Conservation (phyloP, 495 filamentous ascomycete genomes). For the Penicillium macrosclerotiorum region DNA sequence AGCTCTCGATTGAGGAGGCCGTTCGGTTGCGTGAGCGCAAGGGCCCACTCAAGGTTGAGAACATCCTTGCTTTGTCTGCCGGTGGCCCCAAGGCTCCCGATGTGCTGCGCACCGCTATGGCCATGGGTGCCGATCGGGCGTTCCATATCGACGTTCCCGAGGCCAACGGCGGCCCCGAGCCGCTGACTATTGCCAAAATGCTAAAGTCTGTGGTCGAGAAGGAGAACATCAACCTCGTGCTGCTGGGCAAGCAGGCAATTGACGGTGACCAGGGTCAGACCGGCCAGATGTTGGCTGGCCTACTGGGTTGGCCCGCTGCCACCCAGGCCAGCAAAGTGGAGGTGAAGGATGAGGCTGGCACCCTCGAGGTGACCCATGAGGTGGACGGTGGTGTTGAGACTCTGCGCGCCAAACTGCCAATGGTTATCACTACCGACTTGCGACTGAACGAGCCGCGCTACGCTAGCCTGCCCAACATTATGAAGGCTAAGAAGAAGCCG, state of each 20-base stretch:
- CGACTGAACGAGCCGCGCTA: slow-evolving; percentile 93
- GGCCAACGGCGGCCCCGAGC: slow-evolving; percentile 65
- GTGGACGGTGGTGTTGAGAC: slow-evolving; percentile 96
- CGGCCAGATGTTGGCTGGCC: slow-evolving; percentile 93
- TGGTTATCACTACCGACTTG: slow-evolving; percentile 94
- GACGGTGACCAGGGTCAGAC: slow-evolving; percentile 96
- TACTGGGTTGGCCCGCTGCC: slow-evolving; percentile 90
- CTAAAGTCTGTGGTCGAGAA: slow-evolving; percentile 70
- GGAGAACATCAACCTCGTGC: slow-evolving; percentile 85
- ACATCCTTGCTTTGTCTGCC: slow-evolving; percentile 86
- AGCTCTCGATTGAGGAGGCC: slow-evolving; percentile 94
- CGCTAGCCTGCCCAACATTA: slow-evolving; percentile 94
- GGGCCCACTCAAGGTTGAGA: slow-evolving; percentile 59
- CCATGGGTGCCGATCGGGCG: slow-evolving; percentile 92
- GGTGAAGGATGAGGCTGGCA: slow-evolving; percentile 56
- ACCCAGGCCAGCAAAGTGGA: slow-evolving; percentile 85
- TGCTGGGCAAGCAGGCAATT: slow-evolving; percentile 96
- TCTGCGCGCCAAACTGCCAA: slow-evolving; percentile 74
- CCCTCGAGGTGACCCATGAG: slow-evolving; percentile 77
- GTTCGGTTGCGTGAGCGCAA: slow-evolving; percentile 87
- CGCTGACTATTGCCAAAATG: slow-evolving; percentile 86
- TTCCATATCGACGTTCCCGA: slow-evolving; percentile 78
- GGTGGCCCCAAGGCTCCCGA: slow-evolving; percentile 85
- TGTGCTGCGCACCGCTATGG: slow-evolving; percentile 91
- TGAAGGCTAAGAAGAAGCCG: slow-evolving; percentile 99